Conservation (phyloP, 257 asterid species). For the Anisodus tanguticus region DNA sequence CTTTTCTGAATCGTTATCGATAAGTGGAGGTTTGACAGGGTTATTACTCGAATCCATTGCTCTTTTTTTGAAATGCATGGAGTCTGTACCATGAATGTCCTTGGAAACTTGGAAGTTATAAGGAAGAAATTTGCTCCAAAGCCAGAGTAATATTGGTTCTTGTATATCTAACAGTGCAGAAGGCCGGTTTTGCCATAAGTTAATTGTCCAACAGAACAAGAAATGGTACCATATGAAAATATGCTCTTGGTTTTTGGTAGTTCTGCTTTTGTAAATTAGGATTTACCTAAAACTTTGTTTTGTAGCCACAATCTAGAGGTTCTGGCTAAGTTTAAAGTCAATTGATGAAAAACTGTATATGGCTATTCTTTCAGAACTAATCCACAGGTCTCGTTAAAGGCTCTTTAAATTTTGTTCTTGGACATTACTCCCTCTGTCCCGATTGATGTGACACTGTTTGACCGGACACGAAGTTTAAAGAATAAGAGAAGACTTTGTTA, state of each 20-base stretch:
- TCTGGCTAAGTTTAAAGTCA: neutral
- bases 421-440: neutral
- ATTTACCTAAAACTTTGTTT: neutral
- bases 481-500: too few relatives aligned
- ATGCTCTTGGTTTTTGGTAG: neutral
- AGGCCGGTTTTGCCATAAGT: neutral
- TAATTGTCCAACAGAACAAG: neutral
- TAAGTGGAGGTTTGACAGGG: conserved; percentile 5
- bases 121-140: neutral
- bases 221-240: neutral
- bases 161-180: neutral
- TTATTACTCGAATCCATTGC: conserved; percentile 12
- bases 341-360: neutral
- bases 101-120: neutral
- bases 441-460: too few relatives aligned
- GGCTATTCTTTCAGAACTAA: neutral
- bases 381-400: neutral
- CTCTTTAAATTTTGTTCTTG: conserved; percentile 3
- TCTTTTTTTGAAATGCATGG: conserved; percentile 26
- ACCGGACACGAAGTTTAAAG: too few relatives aligned
- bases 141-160: neutral
- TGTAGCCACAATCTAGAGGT: neutral
- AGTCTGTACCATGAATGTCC: conserved; percentile 21
- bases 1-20: neutral
- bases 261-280: neutral